Conservation (phyloP, 805 yeast genomes). For the Sugiyamaella boreocaroliniensis region DNA sequence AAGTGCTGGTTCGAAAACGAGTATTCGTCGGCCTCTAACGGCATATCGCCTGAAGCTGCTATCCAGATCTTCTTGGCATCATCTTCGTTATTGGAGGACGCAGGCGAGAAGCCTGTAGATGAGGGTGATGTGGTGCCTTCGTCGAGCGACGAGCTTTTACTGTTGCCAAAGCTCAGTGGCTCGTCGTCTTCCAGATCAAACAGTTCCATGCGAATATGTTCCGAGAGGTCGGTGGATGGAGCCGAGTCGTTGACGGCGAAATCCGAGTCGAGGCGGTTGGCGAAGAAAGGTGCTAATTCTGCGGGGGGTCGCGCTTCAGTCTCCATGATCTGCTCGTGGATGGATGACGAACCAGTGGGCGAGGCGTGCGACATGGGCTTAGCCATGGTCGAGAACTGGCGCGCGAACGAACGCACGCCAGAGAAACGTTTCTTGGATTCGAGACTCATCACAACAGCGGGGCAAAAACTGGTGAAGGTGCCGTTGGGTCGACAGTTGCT, state of each 20-base stretch:
- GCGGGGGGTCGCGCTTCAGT: not conserved
- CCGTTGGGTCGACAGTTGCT: too few relatives aligned
- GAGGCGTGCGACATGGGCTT: not conserved
- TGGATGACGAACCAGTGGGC: not conserved
- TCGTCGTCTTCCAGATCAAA: slow-evolving; percentile 11
- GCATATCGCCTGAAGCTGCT: slow-evolving; percentile 1
- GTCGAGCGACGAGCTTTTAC: slow-evolving; percentile 1
- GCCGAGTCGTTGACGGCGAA: not conserved
- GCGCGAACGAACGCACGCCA: not conserved
- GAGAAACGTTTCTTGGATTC: not conserved
- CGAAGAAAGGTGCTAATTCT: not conserved
- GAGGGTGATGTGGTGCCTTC: slow-evolving; percentile 3
- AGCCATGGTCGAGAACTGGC: not conserved
- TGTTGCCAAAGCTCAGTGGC: not conserved
- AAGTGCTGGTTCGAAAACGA: not conserved
- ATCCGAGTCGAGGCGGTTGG: not conserved
- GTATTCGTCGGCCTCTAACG: not conserved
- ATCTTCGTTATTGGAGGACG: not conserved
- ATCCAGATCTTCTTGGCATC: slow-evolving; percentile 1
- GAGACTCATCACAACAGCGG: too few relatives aligned
- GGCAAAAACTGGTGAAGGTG: too few relatives aligned
- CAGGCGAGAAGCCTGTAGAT: slow-evolving; percentile 1
- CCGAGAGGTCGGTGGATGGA: slow-evolving; percentile 15
- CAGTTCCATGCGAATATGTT: slow-evolving; percentile 22
- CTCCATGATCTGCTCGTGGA: not conserved